These are phyloP conservation scores for Diutina catenulata DNA, from an alignment of 1,139 yeast species.

Conservation along the genomic window DNA sequence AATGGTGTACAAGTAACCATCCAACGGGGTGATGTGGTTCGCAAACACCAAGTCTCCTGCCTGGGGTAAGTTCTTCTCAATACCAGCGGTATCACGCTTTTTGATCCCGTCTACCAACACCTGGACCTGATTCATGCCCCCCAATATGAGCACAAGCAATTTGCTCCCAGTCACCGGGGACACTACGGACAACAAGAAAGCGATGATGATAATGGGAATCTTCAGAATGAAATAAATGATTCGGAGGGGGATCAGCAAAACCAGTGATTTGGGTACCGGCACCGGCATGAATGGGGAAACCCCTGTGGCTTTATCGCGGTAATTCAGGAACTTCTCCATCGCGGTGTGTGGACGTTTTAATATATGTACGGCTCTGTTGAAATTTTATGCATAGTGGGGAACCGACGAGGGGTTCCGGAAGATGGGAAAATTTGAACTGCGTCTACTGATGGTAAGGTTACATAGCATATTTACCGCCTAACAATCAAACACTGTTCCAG, in stretches of 20 bases:
- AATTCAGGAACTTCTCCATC: slow-evolving; percentile 70
- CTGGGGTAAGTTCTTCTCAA: neutral
- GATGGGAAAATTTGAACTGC: no score
- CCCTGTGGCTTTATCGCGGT: slow-evolving; percentile 78
- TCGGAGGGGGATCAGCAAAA: neutral
- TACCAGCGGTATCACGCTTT: neutral
- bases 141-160: neutral
- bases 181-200: neutral
- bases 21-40: neutral
- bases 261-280: slow-evolving; percentile 10
- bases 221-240: slow-evolving; percentile 4
- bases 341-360: no score
- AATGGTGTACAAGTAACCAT: slow-evolving; percentile 1
- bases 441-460: no score
- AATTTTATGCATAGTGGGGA: no score
- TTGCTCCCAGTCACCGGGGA: neutral
- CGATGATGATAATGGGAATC: neutral
- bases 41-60: slow-evolving; percentile 5
- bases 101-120: slow-evolving; percentile 2
- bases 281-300: slow-evolving; percentile 63
- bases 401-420: no score
- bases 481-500: no score
- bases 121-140: neutral
- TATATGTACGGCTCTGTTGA: no score
- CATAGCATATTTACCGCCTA: no score